phyloP scores from a whole-genome alignment of 2,329 filamentous ascomycete species.

The Penicillium sp. region DNA sequence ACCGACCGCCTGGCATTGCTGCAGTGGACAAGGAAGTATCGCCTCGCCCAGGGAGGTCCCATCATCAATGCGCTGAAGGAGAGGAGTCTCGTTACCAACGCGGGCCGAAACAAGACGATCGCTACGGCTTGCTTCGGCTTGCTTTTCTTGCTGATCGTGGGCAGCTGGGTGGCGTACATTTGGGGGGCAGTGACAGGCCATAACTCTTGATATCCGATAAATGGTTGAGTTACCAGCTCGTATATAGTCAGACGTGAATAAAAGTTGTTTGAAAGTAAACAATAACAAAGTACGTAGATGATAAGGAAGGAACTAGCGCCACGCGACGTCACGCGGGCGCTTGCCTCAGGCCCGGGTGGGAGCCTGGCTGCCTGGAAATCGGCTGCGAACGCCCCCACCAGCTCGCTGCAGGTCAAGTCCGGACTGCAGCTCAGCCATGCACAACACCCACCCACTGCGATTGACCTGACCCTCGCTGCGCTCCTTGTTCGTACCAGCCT shows the following conservation, averaged over 20 bases:
- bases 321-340: neutral
- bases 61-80: conserved; percentile 43
- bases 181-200: conserved; percentile 58
- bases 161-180: conserved; percentile 52
- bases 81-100: conserved; percentile 36
- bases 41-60: conserved; percentile 43
- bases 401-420: no score
- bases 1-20: conserved; percentile 46
- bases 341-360: neutral
- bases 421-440: no score
- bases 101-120: conserved; percentile 38
- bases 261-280: no score
- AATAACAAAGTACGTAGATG: no score
- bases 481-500: neutral
- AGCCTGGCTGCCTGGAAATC: no score
- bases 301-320: no score
- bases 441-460: no score
- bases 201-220: no score
- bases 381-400: neutral
- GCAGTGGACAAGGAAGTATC: conserved; percentile 57
- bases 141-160: conserved; percentile 47
- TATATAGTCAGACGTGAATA: no score
- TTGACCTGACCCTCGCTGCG: no score
- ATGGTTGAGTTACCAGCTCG: no score
- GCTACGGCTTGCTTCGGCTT: conserved; percentile 43